Evolutionary conservation across 129 eudicot species (phyloP).

Genomic region (Saposhnikovia divaricata): DNA sequence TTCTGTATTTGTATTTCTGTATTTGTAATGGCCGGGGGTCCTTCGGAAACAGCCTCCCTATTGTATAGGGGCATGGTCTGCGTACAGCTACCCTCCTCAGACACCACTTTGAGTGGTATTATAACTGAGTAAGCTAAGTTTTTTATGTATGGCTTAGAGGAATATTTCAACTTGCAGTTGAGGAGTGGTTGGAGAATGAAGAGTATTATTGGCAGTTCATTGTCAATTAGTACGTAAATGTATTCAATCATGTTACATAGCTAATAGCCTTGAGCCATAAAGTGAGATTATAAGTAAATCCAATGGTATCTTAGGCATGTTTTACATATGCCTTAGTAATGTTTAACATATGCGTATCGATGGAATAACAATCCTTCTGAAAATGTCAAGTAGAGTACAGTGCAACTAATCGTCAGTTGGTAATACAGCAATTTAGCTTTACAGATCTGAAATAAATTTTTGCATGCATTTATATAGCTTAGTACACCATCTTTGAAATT

Average conservation of each 20-base stretch:
- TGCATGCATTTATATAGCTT: background rate
- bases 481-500: slow-evolving; percentile 1
- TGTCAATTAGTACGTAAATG: background rate
- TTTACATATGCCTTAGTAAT: background rate
- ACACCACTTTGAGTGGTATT: too few relatives aligned
- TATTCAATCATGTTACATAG: background rate
- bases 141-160: background rate
- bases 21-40: too few relatives aligned
- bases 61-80: too few relatives aligned
- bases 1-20: too few relatives aligned
- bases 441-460: background rate
- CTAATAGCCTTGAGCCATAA: slow-evolving; percentile 1
- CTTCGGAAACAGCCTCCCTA: too few relatives aligned
- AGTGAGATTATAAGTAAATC: background rate
- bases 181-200: background rate
- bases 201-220: background rate
- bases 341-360: background rate
- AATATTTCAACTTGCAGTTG: background rate
- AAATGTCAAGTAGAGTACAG: background rate
- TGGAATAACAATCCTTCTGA: background rate
- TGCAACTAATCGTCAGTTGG: background rate
- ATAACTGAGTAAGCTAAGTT: too few relatives aligned
- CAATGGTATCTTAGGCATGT: background rate
- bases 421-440: background rate
- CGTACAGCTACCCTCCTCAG: too few relatives aligned